Evolutionary conservation across 257 asterid genomes (phyloP), one percentile per base, ranked within the genome.

Genomic region (Henckelia pumila): DNA sequence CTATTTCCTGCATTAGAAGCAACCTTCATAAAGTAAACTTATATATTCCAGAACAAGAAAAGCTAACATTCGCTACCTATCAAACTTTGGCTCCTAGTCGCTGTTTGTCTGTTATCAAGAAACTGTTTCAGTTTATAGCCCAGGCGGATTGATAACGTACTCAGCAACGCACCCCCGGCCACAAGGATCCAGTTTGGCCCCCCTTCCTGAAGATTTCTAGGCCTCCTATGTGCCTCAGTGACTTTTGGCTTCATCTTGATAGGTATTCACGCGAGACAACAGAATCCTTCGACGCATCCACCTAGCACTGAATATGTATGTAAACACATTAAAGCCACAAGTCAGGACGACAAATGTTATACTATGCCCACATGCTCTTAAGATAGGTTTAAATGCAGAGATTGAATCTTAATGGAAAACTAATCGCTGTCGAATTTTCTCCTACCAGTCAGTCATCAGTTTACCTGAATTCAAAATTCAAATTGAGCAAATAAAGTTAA

Each of bases 121-220:
- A 77, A 75, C 73, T 85, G 87, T 80, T 83, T 83, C 74, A 85
- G 76, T 74, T 83, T 81, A 72, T 73, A 85, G 59, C 92, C 92
- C 52, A 85, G 73, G 72, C 84, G 88, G 63, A 83, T 63, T 13
- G 92, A 83, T 57, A 85, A 70, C n/a, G 87, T 79, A 72, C 92
- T 85, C 68, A 85, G 60, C 69, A 85, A 70, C 16, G 84, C 92
- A 61, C 92, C 84, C 7, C 85, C 92, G 5, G 84, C 88, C 35
- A 81, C 78, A 49, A 85, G 83, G 71, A 83, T 74, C 89, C 92
- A 85, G 59, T 85, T 81, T 17, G 82, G 80, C 20, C 81, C 82
- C 57, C 76, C 83, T 35, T 71, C 72, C 70, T 73, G 84, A 13
- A 67, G 49, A 61, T 79, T 72, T 62, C 72, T 77, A 64, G 84